Evolutionary conservation across 75 land plant species (phyloP).

Genomic region (Larix kaempferi): DNA sequence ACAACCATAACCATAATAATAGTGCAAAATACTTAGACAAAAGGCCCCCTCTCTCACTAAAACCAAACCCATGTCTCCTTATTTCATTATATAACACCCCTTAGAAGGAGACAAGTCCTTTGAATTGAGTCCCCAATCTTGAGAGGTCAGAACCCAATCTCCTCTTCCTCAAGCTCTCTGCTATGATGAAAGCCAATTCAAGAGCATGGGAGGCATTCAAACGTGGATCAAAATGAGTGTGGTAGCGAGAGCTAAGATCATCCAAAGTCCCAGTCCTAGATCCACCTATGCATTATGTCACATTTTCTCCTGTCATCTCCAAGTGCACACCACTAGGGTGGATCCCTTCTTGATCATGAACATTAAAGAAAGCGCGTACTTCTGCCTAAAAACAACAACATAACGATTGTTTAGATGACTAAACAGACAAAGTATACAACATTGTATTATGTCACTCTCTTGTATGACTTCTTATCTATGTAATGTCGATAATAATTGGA

Average conservation of each 20-base stretch:
- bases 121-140: too few species aligned
- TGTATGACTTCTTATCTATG: too few species aligned
- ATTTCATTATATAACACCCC: too few species aligned
- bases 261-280: slow-evolving; percentile 62
- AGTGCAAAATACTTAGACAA: too few species aligned
- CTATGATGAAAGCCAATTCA: slow-evolving; percentile 76
- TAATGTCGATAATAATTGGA: too few species aligned
- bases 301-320: slow-evolving; percentile 85
- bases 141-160: slow-evolving; percentile 32
- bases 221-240: slow-evolving; percentile 72
- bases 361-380: slow-evolving; percentile 83
- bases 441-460: too few species aligned
- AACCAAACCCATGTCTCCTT: too few species aligned
- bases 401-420: too few species aligned
- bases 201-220: slow-evolving; percentile 78
- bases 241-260: slow-evolving; percentile 52
- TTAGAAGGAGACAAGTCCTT: too few species aligned
- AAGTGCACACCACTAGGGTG: slow-evolving; percentile 83
- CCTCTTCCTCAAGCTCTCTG: slow-evolving; percentile 70
- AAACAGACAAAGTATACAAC: too few species aligned
- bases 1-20: too few species aligned
- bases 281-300: slow-evolving; percentile 82
- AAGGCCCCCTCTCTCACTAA: too few species aligned
- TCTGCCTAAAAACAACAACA: slow-evolving; percentile 43
- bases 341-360: slow-evolving; percentile 86